Evolutionary conservation across 164 flowering plant genomes (phyloP).

Genomic region (Piper betle): DNA sequence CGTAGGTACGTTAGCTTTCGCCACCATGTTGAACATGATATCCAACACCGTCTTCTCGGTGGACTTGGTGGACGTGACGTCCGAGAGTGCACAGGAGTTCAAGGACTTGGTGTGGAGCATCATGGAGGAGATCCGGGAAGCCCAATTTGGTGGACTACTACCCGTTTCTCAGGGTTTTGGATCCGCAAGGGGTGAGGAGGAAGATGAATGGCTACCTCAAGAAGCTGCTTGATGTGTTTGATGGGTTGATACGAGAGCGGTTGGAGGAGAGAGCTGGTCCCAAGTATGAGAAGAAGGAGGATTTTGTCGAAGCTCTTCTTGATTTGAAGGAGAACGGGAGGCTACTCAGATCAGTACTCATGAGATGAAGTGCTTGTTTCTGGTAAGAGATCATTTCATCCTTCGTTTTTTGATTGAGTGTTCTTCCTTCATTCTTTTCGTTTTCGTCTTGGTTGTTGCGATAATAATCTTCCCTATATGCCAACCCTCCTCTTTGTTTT

Average conservation of each 20-base stretch:
- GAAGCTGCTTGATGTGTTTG: not conserved
- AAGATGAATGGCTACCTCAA: not conserved
- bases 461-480: too few species aligned
- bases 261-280: slow-evolving; percentile 1
- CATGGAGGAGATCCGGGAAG: slow-evolving; percentile 7
- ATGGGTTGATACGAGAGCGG: slow-evolving; percentile 1
- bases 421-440: too few species aligned
- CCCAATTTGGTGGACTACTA: slow-evolving; percentile 11
- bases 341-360: not conserved
- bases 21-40: too few species aligned
- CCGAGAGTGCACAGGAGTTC: too few species aligned
- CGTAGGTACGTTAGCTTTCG: slow-evolving; percentile 10
- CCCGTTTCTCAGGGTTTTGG: slow-evolving; percentile 3
- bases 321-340: not conserved
- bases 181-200: slow-evolving; percentile 7
- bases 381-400: not conserved
- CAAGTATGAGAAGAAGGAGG: not conserved
- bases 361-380: slow-evolving; percentile 1
- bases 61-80: too few species aligned
- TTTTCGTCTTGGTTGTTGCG: too few species aligned
- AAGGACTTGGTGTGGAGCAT: slow-evolving; percentile 5
- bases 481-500: too few species aligned
- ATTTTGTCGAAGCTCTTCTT: slow-evolving; percentile 6
- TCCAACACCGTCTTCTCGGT: too few species aligned
- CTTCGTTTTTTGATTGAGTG: too few species aligned